phyloP scores from a whole-genome alignment of 1,284 basidiomycete species.

The Trametes polyzona region DNA sequence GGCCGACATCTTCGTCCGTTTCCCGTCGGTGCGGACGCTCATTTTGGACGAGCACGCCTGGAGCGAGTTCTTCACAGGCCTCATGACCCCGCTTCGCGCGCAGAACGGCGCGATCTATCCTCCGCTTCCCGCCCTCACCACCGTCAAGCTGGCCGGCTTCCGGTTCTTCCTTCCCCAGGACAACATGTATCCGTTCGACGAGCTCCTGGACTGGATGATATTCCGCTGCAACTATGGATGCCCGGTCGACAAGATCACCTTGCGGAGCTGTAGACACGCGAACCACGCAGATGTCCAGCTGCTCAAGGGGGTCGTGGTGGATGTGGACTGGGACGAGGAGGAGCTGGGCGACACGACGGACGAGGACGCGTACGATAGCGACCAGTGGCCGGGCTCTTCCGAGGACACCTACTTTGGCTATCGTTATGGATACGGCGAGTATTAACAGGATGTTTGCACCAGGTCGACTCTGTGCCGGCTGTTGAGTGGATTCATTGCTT shows the following conservation, averaged over 20 bases:
- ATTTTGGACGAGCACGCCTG: not conserved
- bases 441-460: no score
- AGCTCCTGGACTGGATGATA: constrained; percentile 1
- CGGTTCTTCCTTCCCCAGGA: not conserved
- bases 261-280: not conserved
- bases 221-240: constrained; percentile 2
- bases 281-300: not conserved
- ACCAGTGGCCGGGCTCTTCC: not conserved
- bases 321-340: constrained; percentile 3
- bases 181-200: not conserved
- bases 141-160: not conserved
- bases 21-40: not conserved
- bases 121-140: not conserved
- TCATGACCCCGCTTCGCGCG: not conserved
- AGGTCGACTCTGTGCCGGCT: no score
- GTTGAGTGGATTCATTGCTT: no score
- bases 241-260: not conserved
- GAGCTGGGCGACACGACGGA: not conserved
- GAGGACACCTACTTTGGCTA: not conserved
- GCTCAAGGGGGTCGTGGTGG: not conserved
- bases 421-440: no score
- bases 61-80: not conserved
- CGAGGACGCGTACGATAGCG: not conserved
- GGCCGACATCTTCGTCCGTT: not conserved
- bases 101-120: not conserved